Conservation (phyloP, 345 rosid genomes). For the Stellera chamaejasme region DNA sequence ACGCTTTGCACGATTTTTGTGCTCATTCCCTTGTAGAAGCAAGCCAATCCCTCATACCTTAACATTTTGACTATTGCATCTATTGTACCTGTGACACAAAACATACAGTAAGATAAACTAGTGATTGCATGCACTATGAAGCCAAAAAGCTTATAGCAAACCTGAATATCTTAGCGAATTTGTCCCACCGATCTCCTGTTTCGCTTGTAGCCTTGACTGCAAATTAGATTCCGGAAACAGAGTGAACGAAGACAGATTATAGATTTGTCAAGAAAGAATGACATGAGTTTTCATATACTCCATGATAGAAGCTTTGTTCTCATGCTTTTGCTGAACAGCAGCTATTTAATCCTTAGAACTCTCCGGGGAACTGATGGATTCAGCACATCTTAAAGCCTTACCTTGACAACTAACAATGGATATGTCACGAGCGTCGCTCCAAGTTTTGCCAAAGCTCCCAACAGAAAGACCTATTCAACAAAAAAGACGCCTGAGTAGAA, state of each 20-base stretch:
- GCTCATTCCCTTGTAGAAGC: constrained; percentile 72
- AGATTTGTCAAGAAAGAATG: constrained; percentile 2
- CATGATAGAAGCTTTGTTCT: not conserved
- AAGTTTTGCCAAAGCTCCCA: constrained; percentile 66
- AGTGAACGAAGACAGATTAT: constrained; percentile 10
- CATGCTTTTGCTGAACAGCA: not conserved
- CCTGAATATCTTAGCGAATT: constrained; percentile 54
- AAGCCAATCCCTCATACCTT: constrained; percentile 44
- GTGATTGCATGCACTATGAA: too few species aligned
- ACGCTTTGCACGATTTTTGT: constrained; percentile 73
- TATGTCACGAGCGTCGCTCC: constrained; percentile 66
- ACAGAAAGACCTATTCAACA: constrained; percentile 38
- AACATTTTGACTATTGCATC: constrained; percentile 65
- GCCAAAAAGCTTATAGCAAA: constrained; percentile 7
- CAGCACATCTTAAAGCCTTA: constrained; percentile 14
- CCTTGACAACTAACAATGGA: constrained; percentile 68
- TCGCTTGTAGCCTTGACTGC: constrained; percentile 75
- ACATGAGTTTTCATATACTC: not conserved
- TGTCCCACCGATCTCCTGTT: constrained; percentile 62
- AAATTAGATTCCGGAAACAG: constrained; percentile 2
- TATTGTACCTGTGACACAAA: constrained; percentile 34
- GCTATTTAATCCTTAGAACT: not conserved
- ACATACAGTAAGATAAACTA: not conserved
- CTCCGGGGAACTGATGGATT: not conserved
- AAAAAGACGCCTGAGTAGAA: not conserved